These are phyloP conservation scores for Aspergillus luchuensis DNA, from an alignment of 2,329 filamentous ascomycete genomes.

Conservation along the genomic window DNA sequence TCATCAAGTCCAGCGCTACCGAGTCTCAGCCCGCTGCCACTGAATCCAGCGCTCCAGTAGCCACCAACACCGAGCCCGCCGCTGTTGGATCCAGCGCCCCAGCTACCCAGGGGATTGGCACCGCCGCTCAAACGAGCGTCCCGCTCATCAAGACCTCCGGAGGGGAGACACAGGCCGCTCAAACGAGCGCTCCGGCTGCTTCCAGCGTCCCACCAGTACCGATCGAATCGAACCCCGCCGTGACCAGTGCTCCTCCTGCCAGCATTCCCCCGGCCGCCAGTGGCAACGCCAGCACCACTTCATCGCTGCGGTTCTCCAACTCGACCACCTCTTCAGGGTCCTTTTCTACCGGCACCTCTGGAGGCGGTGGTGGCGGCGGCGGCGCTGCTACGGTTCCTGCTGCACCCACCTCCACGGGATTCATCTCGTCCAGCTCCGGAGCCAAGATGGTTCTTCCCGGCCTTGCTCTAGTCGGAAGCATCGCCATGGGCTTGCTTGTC, in stretches of 20 bases:
- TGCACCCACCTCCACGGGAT: background rate
- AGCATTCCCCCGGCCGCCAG: background rate
- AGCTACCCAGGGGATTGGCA: conserved; percentile 1
- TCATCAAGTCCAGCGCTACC: background rate
- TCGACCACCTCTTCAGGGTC: background rate
- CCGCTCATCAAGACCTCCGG: background rate
- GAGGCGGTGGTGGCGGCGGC: background rate
- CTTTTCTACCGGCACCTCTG: background rate
- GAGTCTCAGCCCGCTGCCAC: background rate
- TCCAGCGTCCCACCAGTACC: background rate
- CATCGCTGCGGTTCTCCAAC: background rate
- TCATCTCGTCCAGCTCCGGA: background rate
- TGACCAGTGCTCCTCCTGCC: background rate
- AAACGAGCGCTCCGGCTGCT: background rate
- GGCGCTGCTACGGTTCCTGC: background rate
- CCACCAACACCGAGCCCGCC: conserved; percentile 3
- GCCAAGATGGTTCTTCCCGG: background rate
- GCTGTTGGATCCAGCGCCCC: conserved; percentile 21
- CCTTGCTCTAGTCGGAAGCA: background rate
- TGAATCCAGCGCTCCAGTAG: conserved; percentile 11
- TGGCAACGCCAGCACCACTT: background rate
- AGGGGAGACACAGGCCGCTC: background rate
- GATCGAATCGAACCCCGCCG: background rate
- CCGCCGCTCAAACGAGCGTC: background rate
- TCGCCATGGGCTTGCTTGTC: background rate